Conservation (phyloP, 1,284 basidiomycete genomes). For the Austroboletus novae-zelandiae region DNA sequence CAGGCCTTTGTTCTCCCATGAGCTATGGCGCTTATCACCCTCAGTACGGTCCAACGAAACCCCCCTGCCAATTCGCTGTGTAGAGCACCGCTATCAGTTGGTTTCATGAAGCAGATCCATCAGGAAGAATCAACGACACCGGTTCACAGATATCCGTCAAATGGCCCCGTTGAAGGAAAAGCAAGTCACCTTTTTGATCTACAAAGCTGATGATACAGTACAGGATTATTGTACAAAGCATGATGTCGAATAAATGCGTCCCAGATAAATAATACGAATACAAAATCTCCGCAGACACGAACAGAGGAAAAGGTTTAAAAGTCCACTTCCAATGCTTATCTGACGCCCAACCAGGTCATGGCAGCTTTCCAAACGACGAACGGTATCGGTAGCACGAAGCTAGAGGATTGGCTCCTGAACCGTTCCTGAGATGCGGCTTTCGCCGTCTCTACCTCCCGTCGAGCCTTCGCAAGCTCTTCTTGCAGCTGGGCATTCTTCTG, state of each 20-base stretch:
- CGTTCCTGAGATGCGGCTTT: conserved; percentile 26
- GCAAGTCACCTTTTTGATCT: neutral
- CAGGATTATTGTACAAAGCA: conserved; percentile 5
- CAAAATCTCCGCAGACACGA: neutral
- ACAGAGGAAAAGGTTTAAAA: conserved; percentile 1
- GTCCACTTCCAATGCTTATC: conserved; percentile 14
- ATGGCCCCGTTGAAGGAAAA: neutral
- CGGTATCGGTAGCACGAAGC: conserved; percentile 33
- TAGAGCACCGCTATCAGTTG: too few relatives aligned
- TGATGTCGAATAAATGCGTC: conserved; percentile 1
- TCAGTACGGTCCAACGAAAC: too few relatives aligned
- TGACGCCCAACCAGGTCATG: conserved; percentile 32
- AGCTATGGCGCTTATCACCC: too few relatives aligned
- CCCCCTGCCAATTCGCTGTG: too few relatives aligned
- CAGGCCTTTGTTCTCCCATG: too few relatives aligned
- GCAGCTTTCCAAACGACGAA: conserved; percentile 34
- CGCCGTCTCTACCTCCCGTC: conserved; percentile 28
- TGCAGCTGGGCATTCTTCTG: conserved; percentile 30
- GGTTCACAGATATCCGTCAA: neutral
- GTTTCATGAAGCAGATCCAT: too few relatives aligned
- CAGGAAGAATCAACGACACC: neutral
- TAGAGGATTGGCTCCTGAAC: conserved; percentile 25
- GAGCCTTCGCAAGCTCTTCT: conserved; percentile 32
- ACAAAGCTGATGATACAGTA: conserved; percentile 3
- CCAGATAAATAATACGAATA: conserved; percentile 22